These are phyloP conservation scores for Citrus maxima DNA, from an alignment of 345 rosid species.

Conservation along the genomic window DNA sequence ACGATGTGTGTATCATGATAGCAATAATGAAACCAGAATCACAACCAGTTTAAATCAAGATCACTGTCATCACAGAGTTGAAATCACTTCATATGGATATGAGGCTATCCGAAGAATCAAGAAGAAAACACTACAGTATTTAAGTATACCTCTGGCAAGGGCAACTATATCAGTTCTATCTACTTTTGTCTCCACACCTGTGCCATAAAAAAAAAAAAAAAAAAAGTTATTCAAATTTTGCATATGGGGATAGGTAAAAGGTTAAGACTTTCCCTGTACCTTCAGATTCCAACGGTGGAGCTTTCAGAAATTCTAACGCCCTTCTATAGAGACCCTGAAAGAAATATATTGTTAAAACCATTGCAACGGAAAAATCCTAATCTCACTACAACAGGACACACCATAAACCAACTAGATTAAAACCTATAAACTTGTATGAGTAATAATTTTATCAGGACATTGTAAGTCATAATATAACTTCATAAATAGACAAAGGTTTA, in stretches of 20 bases:
- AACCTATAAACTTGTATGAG: not conserved
- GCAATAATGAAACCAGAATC: not conserved
- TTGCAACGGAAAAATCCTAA: not conserved
- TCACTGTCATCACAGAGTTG: not conserved
- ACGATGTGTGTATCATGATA: not conserved
- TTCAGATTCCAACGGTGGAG: constrained; percentile 59
- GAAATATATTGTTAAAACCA: constrained; percentile 2
- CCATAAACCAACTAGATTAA: not conserved
- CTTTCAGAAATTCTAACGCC: constrained; percentile 73
- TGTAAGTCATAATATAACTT: not conserved
- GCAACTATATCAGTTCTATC: constrained; percentile 52
- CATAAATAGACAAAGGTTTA: not conserved
- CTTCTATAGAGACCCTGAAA: constrained; percentile 79
- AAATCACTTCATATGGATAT: not conserved
- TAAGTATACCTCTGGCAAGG: constrained; percentile 72
- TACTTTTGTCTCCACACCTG: constrained; percentile 30
- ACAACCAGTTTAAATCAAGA: not conserved
- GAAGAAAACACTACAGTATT: not conserved
- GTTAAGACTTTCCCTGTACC: constrained; percentile 32
- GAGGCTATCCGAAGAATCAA: not conserved
- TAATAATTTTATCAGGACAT: not conserved
- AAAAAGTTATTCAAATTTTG: constrained; percentile 2
- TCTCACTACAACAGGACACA: not conserved
- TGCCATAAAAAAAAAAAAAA: not conserved
- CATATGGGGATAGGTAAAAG: not conserved